A percentile compares a stretch with the other conserved stretches of the same genome.
Evolutionary conservation across 2,329 filamentous ascomycete species (phyloP).

Genomic region (Magnaporthales sp.): DNA sequence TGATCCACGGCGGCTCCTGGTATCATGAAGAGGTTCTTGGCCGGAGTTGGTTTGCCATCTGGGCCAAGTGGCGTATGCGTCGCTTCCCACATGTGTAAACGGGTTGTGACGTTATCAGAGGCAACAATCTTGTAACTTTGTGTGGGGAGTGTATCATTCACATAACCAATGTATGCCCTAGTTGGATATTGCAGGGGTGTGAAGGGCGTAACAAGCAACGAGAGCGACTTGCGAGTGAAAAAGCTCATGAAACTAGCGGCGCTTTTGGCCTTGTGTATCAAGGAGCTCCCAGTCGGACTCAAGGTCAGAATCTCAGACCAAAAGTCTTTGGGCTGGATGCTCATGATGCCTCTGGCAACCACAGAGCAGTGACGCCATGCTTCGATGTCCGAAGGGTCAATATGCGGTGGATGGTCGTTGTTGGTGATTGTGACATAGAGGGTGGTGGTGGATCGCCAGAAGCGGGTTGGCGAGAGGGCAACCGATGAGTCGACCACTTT

Average conservation of each 20-base stretch:
- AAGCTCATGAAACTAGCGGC: slow-evolving; percentile 43
- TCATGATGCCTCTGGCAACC: slow-evolving; percentile 51
- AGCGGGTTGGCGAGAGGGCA: slow-evolving; percentile 43
- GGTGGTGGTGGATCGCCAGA: slow-evolving; percentile 55
- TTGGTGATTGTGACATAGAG: slow-evolving; percentile 52
- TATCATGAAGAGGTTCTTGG: slow-evolving; percentile 49
- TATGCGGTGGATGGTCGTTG: slow-evolving; percentile 12
- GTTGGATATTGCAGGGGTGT: slow-evolving; percentile 46
- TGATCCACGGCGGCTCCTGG: slow-evolving; percentile 56
- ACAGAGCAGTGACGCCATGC: slow-evolving; percentile 31
- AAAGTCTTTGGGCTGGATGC: slow-evolving; percentile 45
- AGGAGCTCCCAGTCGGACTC: slow-evolving; percentile 36
- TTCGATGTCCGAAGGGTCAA: slow-evolving; percentile 23
- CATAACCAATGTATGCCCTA: slow-evolving; percentile 36
- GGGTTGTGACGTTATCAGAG: slow-evolving; percentile 41
- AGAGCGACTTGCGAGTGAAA: slow-evolving; percentile 44
- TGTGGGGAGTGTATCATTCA: slow-evolving; percentile 39
- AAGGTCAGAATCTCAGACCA: slow-evolving; percentile 45
- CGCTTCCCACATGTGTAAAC: slow-evolving; percentile 50
- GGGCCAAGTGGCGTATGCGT: slow-evolving; percentile 19
- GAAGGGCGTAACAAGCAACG: slow-evolving; percentile 45
- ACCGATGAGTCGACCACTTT: slow-evolving; percentile 54
- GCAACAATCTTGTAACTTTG: slow-evolving; percentile 36
- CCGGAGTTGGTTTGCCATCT: slow-evolving; percentile 18
- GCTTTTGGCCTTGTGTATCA: slow-evolving; percentile 34